Conservation (phyloP, 192 early-diverging fungal genomes). For the Phlyctochytrium bullatum region DNA sequence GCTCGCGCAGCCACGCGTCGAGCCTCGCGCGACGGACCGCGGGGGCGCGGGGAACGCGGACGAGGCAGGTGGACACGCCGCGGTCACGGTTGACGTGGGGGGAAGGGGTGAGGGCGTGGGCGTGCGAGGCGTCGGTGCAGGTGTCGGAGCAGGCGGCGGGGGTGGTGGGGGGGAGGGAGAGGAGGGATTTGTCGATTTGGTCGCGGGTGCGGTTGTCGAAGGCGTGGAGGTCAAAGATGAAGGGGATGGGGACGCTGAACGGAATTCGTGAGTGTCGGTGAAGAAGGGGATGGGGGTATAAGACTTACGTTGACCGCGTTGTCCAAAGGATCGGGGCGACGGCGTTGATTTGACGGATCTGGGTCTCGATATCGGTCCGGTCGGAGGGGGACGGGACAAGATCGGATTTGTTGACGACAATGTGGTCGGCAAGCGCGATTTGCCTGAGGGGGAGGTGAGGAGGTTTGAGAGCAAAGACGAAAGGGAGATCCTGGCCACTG, state of each 20-base stretch:
- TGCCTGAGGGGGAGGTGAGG: slow-evolving; percentile 49
- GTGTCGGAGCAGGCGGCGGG: not conserved
- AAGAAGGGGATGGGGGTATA: no score
- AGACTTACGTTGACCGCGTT: slow-evolving; percentile 32
- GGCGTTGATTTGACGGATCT: slow-evolving; percentile 53
- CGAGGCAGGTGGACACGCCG: slow-evolving; percentile 56
- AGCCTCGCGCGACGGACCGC: slow-evolving; percentile 47
- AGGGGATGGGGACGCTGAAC: slow-evolving; percentile 51
- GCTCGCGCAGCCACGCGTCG: slow-evolving; percentile 74
- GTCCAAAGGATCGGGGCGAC: slow-evolving; percentile 45
- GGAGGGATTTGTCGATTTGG: slow-evolving; percentile 22
- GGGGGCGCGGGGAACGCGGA: slow-evolving; percentile 39
- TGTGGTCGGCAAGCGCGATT: slow-evolving; percentile 84
- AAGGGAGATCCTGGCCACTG: slow-evolving; percentile 14
- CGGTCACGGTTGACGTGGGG: slow-evolving; percentile 33
- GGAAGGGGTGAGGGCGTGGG: slow-evolving; percentile 11
- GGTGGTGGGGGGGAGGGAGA: slow-evolving; percentile 1
- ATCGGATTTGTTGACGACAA: slow-evolving; percentile 87
- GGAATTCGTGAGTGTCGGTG: not conserved
- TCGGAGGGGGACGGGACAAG: slow-evolving; percentile 43
- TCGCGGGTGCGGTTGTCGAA: slow-evolving; percentile 50
- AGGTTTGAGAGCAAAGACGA: slow-evolving; percentile 2
- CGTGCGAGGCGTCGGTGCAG: slow-evolving; percentile 2
- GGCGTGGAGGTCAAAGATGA: slow-evolving; percentile 59
- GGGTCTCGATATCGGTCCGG: slow-evolving; percentile 26